These are phyloP conservation scores for Pyricularia pennisetigena DNA, from an alignment of 2,329 filamentous ascomycete genomes.

Conservation along the genomic window DNA sequence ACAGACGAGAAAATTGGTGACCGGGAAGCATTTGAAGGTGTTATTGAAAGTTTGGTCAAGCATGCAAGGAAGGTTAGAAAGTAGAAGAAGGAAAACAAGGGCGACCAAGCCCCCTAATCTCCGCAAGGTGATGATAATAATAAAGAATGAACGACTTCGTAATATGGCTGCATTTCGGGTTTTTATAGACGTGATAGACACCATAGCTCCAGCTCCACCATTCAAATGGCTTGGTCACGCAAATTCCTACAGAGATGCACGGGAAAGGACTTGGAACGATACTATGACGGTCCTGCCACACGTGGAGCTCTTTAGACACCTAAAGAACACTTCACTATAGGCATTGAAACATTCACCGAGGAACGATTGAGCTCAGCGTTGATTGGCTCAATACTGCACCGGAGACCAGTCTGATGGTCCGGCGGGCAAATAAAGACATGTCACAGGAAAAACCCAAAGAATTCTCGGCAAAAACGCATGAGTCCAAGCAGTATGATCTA, in stretches of 20 bases:
- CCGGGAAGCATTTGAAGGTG: conserved; percentile 87
- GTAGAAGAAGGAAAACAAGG: conserved; percentile 32
- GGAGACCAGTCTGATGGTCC: neutral
- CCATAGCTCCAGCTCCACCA: neutral
- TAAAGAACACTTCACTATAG: neutral
- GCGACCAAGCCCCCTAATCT: neutral
- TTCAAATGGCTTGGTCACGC: neutral
- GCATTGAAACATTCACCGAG: neutral
- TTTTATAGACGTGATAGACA: neutral
- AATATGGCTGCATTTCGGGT: neutral
- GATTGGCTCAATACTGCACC: neutral
- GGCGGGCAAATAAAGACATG: neutral
- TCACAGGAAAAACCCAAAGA: neutral
- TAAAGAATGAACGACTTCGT: neutral
- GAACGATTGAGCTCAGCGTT: neutral
- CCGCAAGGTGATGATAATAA: neutral
- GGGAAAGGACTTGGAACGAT: neutral
- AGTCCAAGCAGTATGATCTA: neutral
- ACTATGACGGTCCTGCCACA: no score
- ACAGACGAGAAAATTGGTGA: conserved; percentile 83
- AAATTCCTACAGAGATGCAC: neutral
- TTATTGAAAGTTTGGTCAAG: conserved; percentile 93
- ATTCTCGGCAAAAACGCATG: neutral
- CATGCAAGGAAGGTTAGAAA: conserved; percentile 80
- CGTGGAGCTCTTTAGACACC: no score